These are phyloP conservation scores for Dichotomopilus funicola DNA, from an alignment of 2,329 filamentous ascomycete genomes.

Conservation along the genomic window DNA sequence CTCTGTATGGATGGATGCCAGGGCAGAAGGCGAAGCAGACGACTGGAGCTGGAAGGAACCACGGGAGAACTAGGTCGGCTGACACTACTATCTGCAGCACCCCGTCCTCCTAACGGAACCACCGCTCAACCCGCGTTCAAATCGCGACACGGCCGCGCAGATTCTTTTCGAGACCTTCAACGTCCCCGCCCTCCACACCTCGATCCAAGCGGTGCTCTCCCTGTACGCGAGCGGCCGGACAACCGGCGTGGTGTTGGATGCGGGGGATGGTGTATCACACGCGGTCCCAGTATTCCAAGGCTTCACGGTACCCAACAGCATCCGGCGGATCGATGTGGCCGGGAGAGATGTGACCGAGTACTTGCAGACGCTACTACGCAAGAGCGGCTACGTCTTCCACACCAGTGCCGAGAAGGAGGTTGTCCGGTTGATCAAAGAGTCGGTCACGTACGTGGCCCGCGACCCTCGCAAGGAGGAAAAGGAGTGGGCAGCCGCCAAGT, in stretches of 20 bases:
- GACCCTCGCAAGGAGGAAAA: slow-evolving; percentile 94
- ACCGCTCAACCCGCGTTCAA: slow-evolving; percentile 87
- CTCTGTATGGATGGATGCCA: no score
- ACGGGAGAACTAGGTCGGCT: no score
- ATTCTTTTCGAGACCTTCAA: slow-evolving; percentile 99
- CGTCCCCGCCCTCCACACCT: slow-evolving; percentile 91
- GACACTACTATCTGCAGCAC: slow-evolving; percentile 48
- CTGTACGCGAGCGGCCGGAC: slow-evolving; percentile 94
- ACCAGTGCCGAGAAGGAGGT: slow-evolving; percentile 99
- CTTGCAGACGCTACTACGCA: slow-evolving; percentile 81
- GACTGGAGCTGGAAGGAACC: no score
- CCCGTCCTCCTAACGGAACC: slow-evolving; percentile 94
- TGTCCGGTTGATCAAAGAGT: slow-evolving; percentile 96
- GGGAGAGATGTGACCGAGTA: slow-evolving; percentile 95
- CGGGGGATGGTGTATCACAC: slow-evolving; percentile 93
- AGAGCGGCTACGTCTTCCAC: slow-evolving; percentile 90
- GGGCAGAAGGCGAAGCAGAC: no score
- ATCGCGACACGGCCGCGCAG: slow-evolving; percentile 93
- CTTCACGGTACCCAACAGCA: slow-evolving; percentile 92
- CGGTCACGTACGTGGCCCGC: slow-evolving; percentile 80
- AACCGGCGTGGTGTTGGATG: slow-evolving; percentile 91
- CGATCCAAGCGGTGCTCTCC: slow-evolving; percentile 93
- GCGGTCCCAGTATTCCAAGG: slow-evolving; percentile 97
- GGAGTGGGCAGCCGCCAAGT: slow-evolving; percentile 79
- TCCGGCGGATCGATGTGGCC: slow-evolving; percentile 91